Percentiles rank a stretch among this genome's conserved stretches.
Evolutionary conservation across 371 early-diverging fungal species (phyloP).

Genomic region (Apophysomyces elegans): DNA sequence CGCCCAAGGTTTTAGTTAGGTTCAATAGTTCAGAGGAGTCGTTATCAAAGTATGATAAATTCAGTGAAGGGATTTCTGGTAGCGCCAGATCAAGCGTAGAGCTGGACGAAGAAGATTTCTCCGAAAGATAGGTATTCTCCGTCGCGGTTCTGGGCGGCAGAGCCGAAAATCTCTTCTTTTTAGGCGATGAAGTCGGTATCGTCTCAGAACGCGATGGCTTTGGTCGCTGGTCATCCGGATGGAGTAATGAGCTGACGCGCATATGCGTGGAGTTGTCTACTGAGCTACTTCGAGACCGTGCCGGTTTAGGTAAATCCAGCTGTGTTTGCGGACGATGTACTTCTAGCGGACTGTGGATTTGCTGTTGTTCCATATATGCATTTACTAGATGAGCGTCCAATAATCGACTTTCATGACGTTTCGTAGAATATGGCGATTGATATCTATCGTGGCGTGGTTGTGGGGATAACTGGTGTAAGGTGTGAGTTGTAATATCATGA

Average conservation of each 20-base stretch:
- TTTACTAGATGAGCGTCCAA: neutral
- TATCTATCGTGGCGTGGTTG: neutral
- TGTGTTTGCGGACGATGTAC: neutral
- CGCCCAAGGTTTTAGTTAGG: conserved; percentile 46
- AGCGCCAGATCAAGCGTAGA: conserved; percentile 26
- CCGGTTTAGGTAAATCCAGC: conserved; percentile 21
- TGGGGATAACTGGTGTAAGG: neutral
- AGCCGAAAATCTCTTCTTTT: conserved; percentile 15
- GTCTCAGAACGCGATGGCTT: conserved; percentile 27
- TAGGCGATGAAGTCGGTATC: conserved; percentile 15
- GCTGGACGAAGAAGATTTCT: conserved; percentile 15
- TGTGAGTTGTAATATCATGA: neutral
- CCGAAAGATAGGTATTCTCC: neutral
- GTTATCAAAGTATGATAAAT: conserved; percentile 51
- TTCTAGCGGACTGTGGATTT: neutral
- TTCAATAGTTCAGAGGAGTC: conserved; percentile 48
- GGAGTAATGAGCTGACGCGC: conserved; percentile 15
- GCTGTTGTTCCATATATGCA: conserved; percentile 4
- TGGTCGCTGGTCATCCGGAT: conserved; percentile 5
- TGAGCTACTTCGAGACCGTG: conserved; percentile 37
- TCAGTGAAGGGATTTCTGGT: conserved; percentile 32
- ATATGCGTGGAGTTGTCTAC: conserved; percentile 23
- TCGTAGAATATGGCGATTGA: neutral
- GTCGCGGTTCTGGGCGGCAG: conserved; percentile 13
- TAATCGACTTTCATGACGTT: conserved; percentile 2